Conservation (phyloP, 225 moss, liverwort and hornwort species). For the Polytrichum commune region DNA sequence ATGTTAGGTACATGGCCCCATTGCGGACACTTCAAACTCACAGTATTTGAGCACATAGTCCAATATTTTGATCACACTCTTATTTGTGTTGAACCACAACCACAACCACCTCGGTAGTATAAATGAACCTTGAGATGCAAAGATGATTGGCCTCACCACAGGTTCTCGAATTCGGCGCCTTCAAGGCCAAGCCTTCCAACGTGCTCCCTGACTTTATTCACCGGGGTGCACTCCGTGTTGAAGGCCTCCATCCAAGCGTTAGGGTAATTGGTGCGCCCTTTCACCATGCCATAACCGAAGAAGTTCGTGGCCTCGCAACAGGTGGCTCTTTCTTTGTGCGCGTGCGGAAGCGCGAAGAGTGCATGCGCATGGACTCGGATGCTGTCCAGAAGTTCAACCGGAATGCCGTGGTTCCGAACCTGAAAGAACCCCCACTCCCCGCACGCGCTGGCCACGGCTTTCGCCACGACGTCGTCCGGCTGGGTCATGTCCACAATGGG, state of each 20-base stretch:
- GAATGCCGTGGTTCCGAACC: constrained; percentile 6
- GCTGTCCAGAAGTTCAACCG: not conserved
- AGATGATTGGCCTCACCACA: constrained; percentile 1
- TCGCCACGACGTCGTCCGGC: not conserved
- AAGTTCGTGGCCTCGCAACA: not conserved
- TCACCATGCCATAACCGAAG: constrained; percentile 7
- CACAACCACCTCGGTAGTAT: not conserved
- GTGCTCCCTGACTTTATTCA: not conserved
- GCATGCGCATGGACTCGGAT: constrained; percentile 3
- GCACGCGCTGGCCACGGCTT: not conserved
- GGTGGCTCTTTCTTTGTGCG: constrained; percentile 6
- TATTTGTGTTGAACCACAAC: not conserved
- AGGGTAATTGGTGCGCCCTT: constrained; percentile 7
- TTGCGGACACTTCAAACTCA: too few species aligned
- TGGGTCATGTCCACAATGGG: not conserved
- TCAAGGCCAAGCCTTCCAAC: not conserved
- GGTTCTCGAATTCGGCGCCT: not conserved
- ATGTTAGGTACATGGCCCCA: too few species aligned
- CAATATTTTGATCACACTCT: not conserved
- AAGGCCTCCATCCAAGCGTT: constrained; percentile 12
- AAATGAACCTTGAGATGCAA: not conserved
- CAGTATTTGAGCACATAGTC: not conserved
- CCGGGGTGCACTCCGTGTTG: constrained; percentile 3
- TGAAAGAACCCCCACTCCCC: constrained; percentile 9
- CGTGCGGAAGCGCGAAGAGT: not conserved